Conservation (phyloP, 2,329 filamentous ascomycete genomes). For the Westerdykella ornata region DNA sequence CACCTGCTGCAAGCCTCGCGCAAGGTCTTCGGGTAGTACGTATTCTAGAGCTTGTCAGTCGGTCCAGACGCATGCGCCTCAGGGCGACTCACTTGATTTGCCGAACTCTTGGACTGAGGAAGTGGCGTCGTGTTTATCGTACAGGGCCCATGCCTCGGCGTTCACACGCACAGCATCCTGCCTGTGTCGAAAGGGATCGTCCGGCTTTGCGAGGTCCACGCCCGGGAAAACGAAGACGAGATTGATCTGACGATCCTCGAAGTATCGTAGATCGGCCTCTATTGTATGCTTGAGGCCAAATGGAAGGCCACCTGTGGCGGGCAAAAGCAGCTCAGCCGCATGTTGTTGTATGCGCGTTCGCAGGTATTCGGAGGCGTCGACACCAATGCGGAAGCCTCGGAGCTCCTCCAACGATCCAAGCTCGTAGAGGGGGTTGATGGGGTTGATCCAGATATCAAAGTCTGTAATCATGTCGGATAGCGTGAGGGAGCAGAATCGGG, state of each 20-base stretch:
- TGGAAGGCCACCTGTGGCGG: constrained; percentile 82
- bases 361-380: constrained; percentile 88
- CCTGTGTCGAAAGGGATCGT: constrained; percentile 51
- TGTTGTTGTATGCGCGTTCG: constrained; percentile 60
- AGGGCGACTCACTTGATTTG: constrained; percentile 56
- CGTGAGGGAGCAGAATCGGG: not conserved
- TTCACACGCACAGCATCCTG: constrained; percentile 62
- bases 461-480: constrained; percentile 37
- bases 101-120: constrained; percentile 84
- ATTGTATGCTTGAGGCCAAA: constrained; percentile 70
- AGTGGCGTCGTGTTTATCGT: constrained; percentile 71
- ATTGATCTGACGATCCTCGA: constrained; percentile 63
- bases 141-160: constrained; percentile 77
- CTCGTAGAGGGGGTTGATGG: constrained; percentile 40
- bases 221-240: constrained; percentile 91
- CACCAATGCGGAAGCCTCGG: constrained; percentile 66
- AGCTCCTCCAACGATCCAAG: constrained; percentile 55
- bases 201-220: constrained; percentile 67
- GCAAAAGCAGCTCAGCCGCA: constrained; percentile 77
- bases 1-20: constrained; percentile 68
- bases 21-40: constrained; percentile 58
- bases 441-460: constrained; percentile 53
- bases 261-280: constrained; percentile 65
- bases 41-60: constrained; percentile 50
- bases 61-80: not conserved